Percentiles rank a stretch among this genome's conserved stretches.
These are phyloP conservation scores for Candida nanaspora DNA, from an alignment of 805 yeast genomes.

Conservation along the genomic window DNA sequence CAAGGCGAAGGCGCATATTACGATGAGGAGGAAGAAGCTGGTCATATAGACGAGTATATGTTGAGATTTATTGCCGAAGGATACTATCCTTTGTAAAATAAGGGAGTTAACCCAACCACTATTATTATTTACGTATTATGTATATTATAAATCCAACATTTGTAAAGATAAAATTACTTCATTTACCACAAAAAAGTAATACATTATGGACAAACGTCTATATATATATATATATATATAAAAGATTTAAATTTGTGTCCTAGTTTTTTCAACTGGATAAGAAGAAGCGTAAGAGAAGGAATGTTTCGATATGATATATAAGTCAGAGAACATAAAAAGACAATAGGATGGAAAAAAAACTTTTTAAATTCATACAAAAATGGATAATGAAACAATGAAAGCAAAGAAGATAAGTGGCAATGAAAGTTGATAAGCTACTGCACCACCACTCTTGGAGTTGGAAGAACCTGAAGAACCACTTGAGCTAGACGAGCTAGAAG, in stretches of 20 bases:
- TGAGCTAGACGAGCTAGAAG: background rate
- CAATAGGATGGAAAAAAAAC: background rate
- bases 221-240: too few species aligned
- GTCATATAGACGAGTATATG: constrained; percentile 96
- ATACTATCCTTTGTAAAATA: constrained; percentile 28
- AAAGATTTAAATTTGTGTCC: too few species aligned
- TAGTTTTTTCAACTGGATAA: too few species aligned
- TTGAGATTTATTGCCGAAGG: constrained; percentile 84
- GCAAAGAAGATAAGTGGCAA: background rate
- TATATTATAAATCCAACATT: too few species aligned
- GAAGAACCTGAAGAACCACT: background rate
- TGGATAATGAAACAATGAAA: background rate
- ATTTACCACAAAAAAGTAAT: too few species aligned
- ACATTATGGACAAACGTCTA: too few species aligned
- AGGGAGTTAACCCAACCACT: background rate
- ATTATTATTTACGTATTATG: background rate
- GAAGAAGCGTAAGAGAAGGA: too few species aligned
- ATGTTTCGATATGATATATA: too few species aligned
- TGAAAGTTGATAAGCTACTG: background rate
- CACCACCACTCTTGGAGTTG: background rate
- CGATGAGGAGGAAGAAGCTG: constrained; percentile 54
- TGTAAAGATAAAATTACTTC: too few species aligned
- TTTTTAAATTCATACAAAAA: background rate
- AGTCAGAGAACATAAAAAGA: background rate
- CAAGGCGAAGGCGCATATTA: constrained; percentile 10